Evolutionary conservation across 176 grass and related monocot species (phyloP).

Genomic region (Oryza rufipogon): DNA sequence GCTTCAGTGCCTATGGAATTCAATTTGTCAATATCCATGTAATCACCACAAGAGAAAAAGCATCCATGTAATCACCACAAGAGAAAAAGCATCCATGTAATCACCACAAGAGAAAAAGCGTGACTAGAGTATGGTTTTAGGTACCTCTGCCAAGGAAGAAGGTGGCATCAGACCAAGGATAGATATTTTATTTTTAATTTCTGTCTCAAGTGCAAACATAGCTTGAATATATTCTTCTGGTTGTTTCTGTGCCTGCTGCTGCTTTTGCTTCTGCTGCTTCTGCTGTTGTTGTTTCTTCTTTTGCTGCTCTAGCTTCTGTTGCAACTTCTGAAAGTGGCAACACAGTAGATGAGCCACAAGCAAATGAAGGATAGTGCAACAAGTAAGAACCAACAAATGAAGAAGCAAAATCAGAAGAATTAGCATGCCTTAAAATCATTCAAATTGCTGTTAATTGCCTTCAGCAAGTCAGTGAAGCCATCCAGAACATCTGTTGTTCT

Average conservation of each 20-base stretch:
- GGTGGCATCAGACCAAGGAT: constrained; percentile 66
- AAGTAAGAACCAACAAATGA: neutral
- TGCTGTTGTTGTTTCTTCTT: constrained; percentile 59
- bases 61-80: constrained; percentile 12
- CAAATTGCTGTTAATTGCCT: constrained; percentile 84
- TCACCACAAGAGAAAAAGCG: constrained; percentile 20
- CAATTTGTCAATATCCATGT: neutral
- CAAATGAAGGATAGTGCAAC: neutral
- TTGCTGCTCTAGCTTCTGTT: constrained; percentile 54
- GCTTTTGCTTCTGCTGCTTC: constrained; percentile 61
- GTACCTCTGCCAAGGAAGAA: constrained; percentile 65
- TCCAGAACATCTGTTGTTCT: constrained; percentile 88
- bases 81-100: neutral
- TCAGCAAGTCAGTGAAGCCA: constrained; percentile 81
- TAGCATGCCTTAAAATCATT: constrained; percentile 78
- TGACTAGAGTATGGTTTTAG: neutral
- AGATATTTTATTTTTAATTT: constrained; percentile 62
- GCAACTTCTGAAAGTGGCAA: constrained; percentile 44
- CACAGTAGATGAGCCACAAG: constrained; percentile 23
- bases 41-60: constrained; percentile 14
- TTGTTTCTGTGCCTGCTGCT: constrained; percentile 52
- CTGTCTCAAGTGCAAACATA: constrained; percentile 58
- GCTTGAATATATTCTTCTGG: constrained; percentile 66
- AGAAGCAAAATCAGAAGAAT: neutral
- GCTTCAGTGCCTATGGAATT: constrained; percentile 26